Evolutionary conservation across 2,329 filamentous ascomycete species (phyloP).

Genomic region (Periconia sp.): DNA sequence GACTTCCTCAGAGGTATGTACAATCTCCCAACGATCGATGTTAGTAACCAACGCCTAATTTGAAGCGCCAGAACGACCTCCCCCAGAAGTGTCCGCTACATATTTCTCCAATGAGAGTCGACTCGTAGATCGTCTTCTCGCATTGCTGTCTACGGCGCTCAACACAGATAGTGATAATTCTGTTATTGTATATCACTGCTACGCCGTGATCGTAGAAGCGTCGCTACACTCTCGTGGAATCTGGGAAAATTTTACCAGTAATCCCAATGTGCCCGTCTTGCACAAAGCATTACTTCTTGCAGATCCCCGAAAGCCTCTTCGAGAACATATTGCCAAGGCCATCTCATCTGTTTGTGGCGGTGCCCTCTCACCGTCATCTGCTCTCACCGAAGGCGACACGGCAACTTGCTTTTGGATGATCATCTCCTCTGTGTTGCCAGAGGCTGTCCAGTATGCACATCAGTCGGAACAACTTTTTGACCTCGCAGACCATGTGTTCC

Average conservation of each 20-base stretch:
- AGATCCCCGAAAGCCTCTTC: slow-evolving; percentile 26
- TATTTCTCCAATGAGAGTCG: slow-evolving; percentile 40
- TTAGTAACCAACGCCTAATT: slow-evolving; percentile 25
- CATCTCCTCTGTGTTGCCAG: slow-evolving; percentile 38
- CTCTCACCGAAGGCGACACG: slow-evolving; percentile 35
- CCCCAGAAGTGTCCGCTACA: slow-evolving; percentile 31
- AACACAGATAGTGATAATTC: slow-evolving; percentile 18
- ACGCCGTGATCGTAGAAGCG: slow-evolving; percentile 43
- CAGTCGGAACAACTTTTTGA: slow-evolving; percentile 43
- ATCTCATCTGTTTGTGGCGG: slow-evolving; percentile 45
- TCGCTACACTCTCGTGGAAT: slow-evolving; percentile 41
- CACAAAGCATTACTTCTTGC: slow-evolving; percentile 39
- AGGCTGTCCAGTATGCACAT: slow-evolving; percentile 24
- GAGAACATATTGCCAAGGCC: slow-evolving; percentile 32
- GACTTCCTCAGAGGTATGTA: slow-evolving; percentile 43
- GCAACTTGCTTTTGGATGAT: slow-evolving; percentile 41
- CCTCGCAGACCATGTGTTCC: slow-evolving; percentile 44
- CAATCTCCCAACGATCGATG: not conserved
- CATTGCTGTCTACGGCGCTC: slow-evolving; percentile 30
- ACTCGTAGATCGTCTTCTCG: slow-evolving; percentile 40
- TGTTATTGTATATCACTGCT: slow-evolving; percentile 27
- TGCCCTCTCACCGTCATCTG: slow-evolving; percentile 40
- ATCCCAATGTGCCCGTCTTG: slow-evolving; percentile 27
- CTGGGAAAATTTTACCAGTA: slow-evolving; percentile 41
- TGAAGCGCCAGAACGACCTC: slow-evolving; percentile 38